These are phyloP conservation scores for Curvularia sp. DNA, from an alignment of 2,329 filamentous ascomycete species.

Conservation along the genomic window DNA sequence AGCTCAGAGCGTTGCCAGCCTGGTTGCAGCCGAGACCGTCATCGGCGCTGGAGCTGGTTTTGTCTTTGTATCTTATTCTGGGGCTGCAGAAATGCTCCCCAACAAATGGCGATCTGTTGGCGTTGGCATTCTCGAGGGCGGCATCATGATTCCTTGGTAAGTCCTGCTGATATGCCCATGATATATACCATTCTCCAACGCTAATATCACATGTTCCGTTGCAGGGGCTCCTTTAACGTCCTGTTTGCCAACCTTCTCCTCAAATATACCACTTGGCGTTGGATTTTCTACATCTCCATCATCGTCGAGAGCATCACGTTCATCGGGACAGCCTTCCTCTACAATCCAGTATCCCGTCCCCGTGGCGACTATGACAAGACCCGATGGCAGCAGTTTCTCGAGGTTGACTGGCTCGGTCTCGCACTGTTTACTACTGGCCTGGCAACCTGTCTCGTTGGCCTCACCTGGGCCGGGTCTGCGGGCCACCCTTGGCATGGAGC, in stretches of 20 bases:
- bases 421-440: neutral
- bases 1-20: neutral
- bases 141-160: constrained; percentile 1
- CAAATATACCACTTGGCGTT: neutral
- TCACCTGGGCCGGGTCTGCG: neutral
- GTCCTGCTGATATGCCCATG: neutral
- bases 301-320: neutral
- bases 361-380: neutral
- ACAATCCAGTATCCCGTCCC: neutral
- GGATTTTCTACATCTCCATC: constrained; percentile 2
- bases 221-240: neutral
- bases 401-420: constrained; percentile 2
- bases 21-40: neutral
- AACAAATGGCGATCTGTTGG: constrained; percentile 1
- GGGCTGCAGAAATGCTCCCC: neutral
- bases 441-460: neutral
- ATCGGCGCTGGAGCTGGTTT: constrained; percentile 1
- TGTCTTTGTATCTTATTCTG: constrained; percentile 1
- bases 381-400: neutral
- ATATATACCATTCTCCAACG: neutral
- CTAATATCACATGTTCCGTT: neutral
- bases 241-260: neutral
- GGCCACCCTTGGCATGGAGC: neutral
- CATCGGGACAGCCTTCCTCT: neutral
- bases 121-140: neutral